phyloP scores from a whole-genome alignment of 495 filamentous ascomycete species.

The Aspergillus haitiensis region DNA sequence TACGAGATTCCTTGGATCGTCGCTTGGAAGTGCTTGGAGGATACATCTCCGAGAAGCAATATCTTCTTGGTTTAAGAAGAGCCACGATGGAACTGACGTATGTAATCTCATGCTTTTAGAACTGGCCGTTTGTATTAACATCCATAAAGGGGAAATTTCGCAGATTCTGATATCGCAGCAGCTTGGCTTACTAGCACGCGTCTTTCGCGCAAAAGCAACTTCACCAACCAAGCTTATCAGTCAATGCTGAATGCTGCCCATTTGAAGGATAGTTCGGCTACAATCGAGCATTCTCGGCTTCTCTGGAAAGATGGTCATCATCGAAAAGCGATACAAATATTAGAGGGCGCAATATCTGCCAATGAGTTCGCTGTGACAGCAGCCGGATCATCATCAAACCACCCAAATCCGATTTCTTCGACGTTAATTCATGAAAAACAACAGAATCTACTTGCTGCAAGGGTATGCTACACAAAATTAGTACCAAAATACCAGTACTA shows the following conservation, averaged over 20 bases:
- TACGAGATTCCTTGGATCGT: constrained; percentile 63
- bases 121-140: constrained; percentile 17
- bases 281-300: constrained; percentile 87
- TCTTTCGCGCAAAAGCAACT: constrained; percentile 80
- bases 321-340: constrained; percentile 87
- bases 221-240: constrained; percentile 84
- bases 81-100: constrained; percentile 75
- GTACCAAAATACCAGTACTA: not conserved
- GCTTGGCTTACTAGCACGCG: constrained; percentile 85
- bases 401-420: constrained; percentile 35
- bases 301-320: constrained; percentile 96
- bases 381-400: constrained; percentile 39
- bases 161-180: constrained; percentile 70
- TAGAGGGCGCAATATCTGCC: constrained; percentile 78
- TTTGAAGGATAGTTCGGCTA: constrained; percentile 79
- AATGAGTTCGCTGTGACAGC: constrained; percentile 62
- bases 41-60: constrained; percentile 88
- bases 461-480: constrained; percentile 27
- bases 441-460: constrained; percentile 50
- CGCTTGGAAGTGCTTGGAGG: constrained; percentile 83
- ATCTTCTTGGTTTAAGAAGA: constrained; percentile 81
- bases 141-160: constrained; percentile 42
- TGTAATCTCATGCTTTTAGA: constrained; percentile 11
- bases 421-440: constrained; percentile 39
- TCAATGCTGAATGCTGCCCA: constrained; percentile 85